These are phyloP conservation scores for Lyophyllum semitale DNA, from an alignment of 768 basidiomycete genomes.

Conservation along the genomic window DNA sequence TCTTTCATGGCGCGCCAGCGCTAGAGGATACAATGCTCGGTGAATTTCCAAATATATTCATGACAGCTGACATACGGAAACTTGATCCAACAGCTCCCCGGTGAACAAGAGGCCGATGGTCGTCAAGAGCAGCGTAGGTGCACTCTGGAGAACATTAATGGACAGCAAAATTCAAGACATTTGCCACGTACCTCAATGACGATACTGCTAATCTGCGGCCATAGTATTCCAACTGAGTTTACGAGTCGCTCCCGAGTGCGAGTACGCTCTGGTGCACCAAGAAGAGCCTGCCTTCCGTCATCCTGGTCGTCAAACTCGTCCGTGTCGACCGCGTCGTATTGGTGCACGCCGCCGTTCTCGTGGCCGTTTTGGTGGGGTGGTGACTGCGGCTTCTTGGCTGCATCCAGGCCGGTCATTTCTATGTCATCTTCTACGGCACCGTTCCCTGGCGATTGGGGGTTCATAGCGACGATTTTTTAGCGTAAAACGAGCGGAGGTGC, in stretches of 20 bases:
- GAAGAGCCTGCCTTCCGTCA: constrained; percentile 46
- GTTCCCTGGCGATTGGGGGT: constrained; percentile 32
- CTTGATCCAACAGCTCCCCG: constrained; percentile 84
- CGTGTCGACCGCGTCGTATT: constrained; percentile 33
- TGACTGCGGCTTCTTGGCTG: constrained; percentile 8
- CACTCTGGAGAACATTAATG: constrained; percentile 53
- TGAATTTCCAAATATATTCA: neutral
- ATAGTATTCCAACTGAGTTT: constrained; percentile 28
- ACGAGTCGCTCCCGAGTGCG: constrained; percentile 26
- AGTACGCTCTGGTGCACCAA: constrained; percentile 33
- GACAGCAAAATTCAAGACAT: neutral
- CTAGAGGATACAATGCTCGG: constrained; percentile 35
- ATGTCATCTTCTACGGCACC: constrained; percentile 31
- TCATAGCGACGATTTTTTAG: constrained; percentile 13
- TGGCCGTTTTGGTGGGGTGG: neutral
- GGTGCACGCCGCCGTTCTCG: constrained; percentile 5
- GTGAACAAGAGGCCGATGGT: constrained; percentile 86
- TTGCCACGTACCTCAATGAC: constrained; percentile 64
- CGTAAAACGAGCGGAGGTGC: neutral
- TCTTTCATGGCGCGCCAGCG: constrained; percentile 87
- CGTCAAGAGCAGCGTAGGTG: constrained; percentile 84
- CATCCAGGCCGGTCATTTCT: constrained; percentile 36
- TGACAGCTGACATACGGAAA: constrained; percentile 61
- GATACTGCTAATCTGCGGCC: constrained; percentile 62
- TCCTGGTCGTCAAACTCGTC: constrained; percentile 35